A percentile compares a stretch with the other conserved stretches of the same genome.
Evolutionary conservation across 805 yeast genomes (phyloP).

Genomic region (Clavispora vitiphila): DNA sequence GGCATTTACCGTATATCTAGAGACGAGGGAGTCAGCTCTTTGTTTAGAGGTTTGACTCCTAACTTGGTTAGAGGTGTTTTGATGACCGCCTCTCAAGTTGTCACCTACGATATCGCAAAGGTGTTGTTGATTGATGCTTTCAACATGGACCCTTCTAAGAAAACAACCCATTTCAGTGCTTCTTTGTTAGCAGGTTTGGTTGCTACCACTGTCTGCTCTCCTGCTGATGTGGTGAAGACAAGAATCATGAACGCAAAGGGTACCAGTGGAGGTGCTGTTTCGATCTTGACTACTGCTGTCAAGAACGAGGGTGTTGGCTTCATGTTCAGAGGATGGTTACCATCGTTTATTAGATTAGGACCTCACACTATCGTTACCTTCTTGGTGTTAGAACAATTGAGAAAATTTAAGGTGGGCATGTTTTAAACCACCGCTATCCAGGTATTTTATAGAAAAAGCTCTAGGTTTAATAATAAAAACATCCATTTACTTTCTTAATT

Average conservation of each 20-base stretch:
- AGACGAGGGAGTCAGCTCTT: conserved; percentile 56
- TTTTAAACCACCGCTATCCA: conserved; percentile 39
- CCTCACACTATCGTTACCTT: conserved; percentile 74
- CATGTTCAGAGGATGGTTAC: conserved; percentile 89
- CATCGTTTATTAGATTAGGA: conserved; percentile 79
- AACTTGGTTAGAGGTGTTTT: conserved; percentile 75
- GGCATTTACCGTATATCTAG: conserved; percentile 57
- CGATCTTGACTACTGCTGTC: conserved; percentile 51
- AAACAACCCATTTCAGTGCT: conserved; percentile 72
- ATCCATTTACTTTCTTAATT: not conserved
- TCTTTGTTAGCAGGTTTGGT: conserved; percentile 79
- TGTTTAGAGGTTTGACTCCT: conserved; percentile 73
- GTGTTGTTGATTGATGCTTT: conserved; percentile 46
- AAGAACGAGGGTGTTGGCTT: conserved; percentile 69
- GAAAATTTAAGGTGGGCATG: conserved; percentile 50
- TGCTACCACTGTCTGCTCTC: conserved; percentile 89
- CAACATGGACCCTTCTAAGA: conserved; percentile 52
- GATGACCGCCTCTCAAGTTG: conserved; percentile 91
- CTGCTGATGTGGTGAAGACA: conserved; percentile 88
- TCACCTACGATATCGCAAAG: conserved; percentile 77
- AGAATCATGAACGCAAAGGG: conserved; percentile 72
- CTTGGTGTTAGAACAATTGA: conserved; percentile 61
- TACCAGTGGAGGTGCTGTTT: conserved; percentile 40
- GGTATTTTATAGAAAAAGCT: not conserved
- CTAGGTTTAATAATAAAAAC: not conserved